Evolutionary conservation across 306 rosid species (phyloP).

Genomic region (Quercus mongolica): DNA sequence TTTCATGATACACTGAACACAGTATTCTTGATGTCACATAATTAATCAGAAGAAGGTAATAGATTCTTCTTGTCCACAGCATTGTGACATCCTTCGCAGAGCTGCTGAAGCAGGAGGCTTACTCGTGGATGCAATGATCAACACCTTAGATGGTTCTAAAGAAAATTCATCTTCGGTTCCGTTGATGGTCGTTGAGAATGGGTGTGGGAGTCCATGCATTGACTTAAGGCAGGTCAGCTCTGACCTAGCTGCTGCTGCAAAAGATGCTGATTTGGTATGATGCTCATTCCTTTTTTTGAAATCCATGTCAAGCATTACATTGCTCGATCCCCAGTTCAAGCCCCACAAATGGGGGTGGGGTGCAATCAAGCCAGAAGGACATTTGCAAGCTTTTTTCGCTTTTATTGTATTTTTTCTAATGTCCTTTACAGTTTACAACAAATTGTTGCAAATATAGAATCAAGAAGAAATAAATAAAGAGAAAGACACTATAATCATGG

Average conservation of each 20-base stretch:
- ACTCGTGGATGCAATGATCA: slow-evolving; percentile 91
- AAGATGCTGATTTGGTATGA: slow-evolving; percentile 90
- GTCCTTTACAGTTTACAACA: not conserved
- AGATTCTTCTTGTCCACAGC: slow-evolving; percentile 56
- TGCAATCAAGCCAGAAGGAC: no score
- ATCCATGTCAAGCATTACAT: not conserved
- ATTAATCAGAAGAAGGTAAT: slow-evolving; percentile 8
- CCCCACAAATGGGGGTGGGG: no score
- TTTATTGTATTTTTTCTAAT: not conserved
- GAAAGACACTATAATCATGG: slow-evolving; percentile 13
- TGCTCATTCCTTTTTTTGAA: slow-evolving; percentile 14
- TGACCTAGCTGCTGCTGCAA: slow-evolving; percentile 90
- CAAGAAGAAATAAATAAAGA: slow-evolving; percentile 2
- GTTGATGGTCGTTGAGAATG: slow-evolving; percentile 92
- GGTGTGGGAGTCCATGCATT: slow-evolving; percentile 96
- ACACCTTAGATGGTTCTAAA: slow-evolving; percentile 48
- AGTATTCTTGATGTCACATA: not conserved
- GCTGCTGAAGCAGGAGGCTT: slow-evolving; percentile 98
- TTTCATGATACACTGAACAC: not conserved
- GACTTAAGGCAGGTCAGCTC: slow-evolving; percentile 99
- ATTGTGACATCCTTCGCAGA: slow-evolving; percentile 87
- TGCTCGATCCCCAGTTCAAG: no score
- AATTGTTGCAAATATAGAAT: not conserved
- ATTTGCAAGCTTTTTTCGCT: not conserved
- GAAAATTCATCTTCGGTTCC: slow-evolving; percentile 57